Conservation (phyloP, 2,329 filamentous ascomycete genomes). For the Alternaria dauci region DNA sequence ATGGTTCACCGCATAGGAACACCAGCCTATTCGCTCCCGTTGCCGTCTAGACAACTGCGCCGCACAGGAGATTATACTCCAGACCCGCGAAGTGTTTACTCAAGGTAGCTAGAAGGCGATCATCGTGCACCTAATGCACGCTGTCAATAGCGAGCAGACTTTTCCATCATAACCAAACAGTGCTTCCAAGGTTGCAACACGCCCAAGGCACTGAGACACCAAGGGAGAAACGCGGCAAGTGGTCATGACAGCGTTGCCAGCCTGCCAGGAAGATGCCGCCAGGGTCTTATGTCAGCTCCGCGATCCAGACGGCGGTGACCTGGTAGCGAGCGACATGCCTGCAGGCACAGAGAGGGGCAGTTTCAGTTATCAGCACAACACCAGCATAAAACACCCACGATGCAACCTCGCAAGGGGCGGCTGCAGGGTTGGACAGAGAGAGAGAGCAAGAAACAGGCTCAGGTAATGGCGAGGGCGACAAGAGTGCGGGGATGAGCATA, state of each 20-base stretch:
- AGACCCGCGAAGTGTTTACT: constrained; percentile 7
- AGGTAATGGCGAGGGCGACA: constrained; percentile 24
- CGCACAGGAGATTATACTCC: constrained; percentile 1
- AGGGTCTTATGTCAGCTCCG: constrained; percentile 1
- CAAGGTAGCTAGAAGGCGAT: constrained; percentile 1
- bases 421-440: constrained; percentile 9
- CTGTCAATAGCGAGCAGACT: neutral
- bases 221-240: neutral
- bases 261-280: neutral
- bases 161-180: neutral
- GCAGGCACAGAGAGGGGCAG: constrained; percentile 8
- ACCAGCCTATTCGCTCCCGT: constrained; percentile 26
- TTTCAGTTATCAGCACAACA: constrained; percentile 15
- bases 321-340: constrained; percentile 11
- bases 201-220: constrained; percentile 1
- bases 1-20: constrained; percentile 30
- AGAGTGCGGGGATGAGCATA: constrained; percentile 25
- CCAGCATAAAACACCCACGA: constrained; percentile 9
- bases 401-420: constrained; percentile 20
- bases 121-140: neutral
- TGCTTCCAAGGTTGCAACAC: neutral
- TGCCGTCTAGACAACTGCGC: constrained; percentile 23
- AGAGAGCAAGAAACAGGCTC: constrained; percentile 13
- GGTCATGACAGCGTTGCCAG: neutral
- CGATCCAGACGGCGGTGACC: constrained; percentile 1